These are phyloP conservation scores for Colletotrichum sp. DNA, from an alignment of 2,329 filamentous ascomycete species.

Conservation along the genomic window DNA sequence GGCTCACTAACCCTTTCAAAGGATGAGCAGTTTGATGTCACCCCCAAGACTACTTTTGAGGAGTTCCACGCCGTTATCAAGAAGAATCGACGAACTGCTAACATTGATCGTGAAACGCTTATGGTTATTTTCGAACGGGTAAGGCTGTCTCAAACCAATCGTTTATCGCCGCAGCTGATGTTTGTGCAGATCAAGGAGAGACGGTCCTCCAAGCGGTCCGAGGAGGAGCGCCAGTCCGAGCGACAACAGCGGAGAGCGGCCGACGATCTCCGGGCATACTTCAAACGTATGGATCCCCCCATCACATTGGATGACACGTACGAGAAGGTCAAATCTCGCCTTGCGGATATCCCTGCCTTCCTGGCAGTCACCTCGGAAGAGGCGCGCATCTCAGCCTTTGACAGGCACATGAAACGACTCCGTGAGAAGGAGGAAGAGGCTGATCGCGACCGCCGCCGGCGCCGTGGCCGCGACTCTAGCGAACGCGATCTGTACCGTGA, in stretches of 20 bases:
- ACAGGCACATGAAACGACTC: constrained; percentile 89
- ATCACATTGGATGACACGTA: constrained; percentile 80
- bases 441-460: constrained; percentile 68
- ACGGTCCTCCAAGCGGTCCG: constrained; percentile 72
- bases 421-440: constrained; percentile 87
- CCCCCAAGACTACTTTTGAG: constrained; percentile 82
- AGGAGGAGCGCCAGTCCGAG: constrained; percentile 86
- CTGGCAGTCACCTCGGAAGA: constrained; percentile 84
- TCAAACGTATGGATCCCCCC: constrained; percentile 90
- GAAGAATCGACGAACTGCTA: constrained; percentile 86
- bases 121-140: constrained; percentile 84
- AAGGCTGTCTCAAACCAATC: constrained; percentile 31
- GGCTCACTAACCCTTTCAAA: constrained; percentile 48
- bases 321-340: constrained; percentile 81
- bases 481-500: constrained; percentile 64
- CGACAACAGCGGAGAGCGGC: constrained; percentile 84
- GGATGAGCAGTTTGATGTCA: constrained; percentile 93
- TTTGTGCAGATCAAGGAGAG: constrained; percentile 76
- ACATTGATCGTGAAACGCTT: constrained; percentile 81
- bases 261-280: constrained; percentile 81
- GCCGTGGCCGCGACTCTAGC: constrained; percentile 59
- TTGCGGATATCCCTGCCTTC: constrained; percentile 85
- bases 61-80: constrained; percentile 85
- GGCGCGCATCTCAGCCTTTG: constrained; percentile 81
- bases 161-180: neutral